Base-by-base conservation (phyloP, 2,329 filamentous ascomycete species). In the Colletotrichum higginsianum region DNA sequence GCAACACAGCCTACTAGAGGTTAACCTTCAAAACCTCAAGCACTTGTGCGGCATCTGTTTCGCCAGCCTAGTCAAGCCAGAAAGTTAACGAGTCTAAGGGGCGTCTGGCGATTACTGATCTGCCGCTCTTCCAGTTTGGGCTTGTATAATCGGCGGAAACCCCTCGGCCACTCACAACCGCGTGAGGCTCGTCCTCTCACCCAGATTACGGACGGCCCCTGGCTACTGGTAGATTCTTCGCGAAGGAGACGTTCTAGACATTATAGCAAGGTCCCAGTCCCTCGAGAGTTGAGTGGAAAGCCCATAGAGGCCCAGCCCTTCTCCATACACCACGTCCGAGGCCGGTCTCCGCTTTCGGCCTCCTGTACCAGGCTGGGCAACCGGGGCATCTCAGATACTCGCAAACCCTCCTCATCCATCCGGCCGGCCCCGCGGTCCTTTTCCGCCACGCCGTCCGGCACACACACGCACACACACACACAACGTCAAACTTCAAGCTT, bases 401-500 rank as follows among this genome's bases (percentile, higher is more conserved):
- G 38, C 50, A 53, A 58, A 52, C 49, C 64, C n/a, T 65, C 21
- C 21, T 58, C 15, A 44, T 40, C 62, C 42, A 35, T 11, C 53
- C 61, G 38, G 53, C 60, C n/a, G 44, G 46, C 46, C 61, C 2
- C 30, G 30, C 8, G 66, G 30, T 38, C n/a, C 26, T n/a, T 57
- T 35, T 18, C 40, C 38, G 46, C 8, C 26, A 30, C 16, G 35
- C 56, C 47, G 42, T n/a, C 64, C 58, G 53, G 65, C 65, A 56
- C 47, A 21, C 58, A 53, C 58, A 35, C 30, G 1, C 30, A 35
- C 30, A 35, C 8, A 35, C 52, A 58, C 46, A 16, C 13, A 6
- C 46, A 58, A 60, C n/a, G 68, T 69, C 65, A 68, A 71, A 60
- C 65, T 62, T 57, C 64, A 40, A 62, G 52, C 61, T 66, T 49